Evolutionary conservation across 331 rosid species (phyloP).

Genomic region (Phaseolus coccineus): DNA sequence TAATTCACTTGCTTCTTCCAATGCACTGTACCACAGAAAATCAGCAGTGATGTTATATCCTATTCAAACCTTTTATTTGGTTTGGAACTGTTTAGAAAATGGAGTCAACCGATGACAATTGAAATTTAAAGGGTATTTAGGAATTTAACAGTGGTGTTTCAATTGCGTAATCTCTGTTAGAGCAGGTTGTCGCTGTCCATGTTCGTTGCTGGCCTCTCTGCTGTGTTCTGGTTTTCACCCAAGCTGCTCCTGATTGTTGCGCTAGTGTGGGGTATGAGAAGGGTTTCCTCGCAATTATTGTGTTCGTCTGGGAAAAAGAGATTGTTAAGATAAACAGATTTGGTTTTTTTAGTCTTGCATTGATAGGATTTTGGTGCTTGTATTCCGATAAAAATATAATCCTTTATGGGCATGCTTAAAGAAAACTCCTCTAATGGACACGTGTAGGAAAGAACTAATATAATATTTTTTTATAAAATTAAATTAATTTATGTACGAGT

Average conservation of each 20-base stretch:
- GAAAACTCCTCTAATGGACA: too few species aligned
- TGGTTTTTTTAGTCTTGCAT: too few species aligned
- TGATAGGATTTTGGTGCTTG: too few species aligned
- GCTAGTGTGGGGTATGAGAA: neutral
- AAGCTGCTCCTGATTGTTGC: neutral
- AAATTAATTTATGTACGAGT: too few species aligned
- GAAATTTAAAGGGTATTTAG: constrained; percentile 12
- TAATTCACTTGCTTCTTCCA: constrained; percentile 35
- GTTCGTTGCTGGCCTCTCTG: neutral
- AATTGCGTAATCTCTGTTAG: neutral
- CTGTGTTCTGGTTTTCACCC: neutral
- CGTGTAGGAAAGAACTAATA: too few species aligned
- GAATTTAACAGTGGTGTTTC: constrained; percentile 17
- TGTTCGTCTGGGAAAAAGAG: neutral
- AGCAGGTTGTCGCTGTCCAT: neutral
- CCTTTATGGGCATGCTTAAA: too few species aligned
- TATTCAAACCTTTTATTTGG: constrained; percentile 21
- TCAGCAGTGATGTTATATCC: constrained; percentile 35
- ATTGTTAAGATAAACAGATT: too few species aligned
- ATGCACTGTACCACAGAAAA: constrained; percentile 43
- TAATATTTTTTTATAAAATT: too few species aligned
- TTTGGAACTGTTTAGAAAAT: constrained; percentile 36
- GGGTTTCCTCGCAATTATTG: neutral
- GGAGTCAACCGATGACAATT: constrained; percentile 21
- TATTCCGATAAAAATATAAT: too few species aligned